phyloP scores from a whole-genome alignment of 257 asterid genomes.

The Forsythia suspensa region DNA sequence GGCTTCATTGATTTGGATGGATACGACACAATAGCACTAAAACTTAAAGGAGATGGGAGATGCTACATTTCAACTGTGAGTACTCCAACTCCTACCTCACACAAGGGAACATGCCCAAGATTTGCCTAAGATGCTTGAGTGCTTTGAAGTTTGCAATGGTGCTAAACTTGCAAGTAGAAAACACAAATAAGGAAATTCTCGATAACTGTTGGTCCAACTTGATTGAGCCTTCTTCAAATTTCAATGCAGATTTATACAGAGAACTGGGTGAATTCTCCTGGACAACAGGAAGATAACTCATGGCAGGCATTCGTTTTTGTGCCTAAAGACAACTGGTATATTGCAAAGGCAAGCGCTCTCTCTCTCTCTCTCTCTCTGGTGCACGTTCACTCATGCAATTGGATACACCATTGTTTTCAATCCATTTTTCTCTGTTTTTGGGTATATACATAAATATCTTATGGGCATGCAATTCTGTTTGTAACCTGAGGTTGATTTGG shows the following conservation, averaged over 20 bases:
- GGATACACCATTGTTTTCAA: not conserved
- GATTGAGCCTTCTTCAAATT: slow-evolving; percentile 21
- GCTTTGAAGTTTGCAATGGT: slow-evolving; percentile 5
- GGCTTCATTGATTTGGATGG: slow-evolving; percentile 93
- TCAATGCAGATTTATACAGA: slow-evolving; percentile 85
- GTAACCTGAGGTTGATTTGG: not conserved
- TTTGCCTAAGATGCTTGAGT: slow-evolving; percentile 13
- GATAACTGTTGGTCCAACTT: slow-evolving; percentile 11
- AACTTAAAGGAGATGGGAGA: slow-evolving; percentile 94
- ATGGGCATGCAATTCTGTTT: not conserved
- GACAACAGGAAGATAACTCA: slow-evolving; percentile 96
- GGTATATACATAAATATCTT: not conserved
- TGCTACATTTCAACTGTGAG: slow-evolving; percentile 97
- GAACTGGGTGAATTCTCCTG: slow-evolving; percentile 98
- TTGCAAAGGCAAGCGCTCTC: slow-evolving; percentile 67
- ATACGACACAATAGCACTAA: slow-evolving; percentile 76
- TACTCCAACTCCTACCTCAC: slow-evolving; percentile 21
- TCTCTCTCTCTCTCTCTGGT: slow-evolving; percentile 2
- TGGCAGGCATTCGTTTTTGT: slow-evolving; percentile 95
- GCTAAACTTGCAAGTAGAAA: slow-evolving; percentile 13
- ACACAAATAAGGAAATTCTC: not conserved
- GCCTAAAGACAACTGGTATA: slow-evolving; percentile 88
- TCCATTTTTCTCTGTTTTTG: not conserved
- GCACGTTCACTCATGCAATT: not conserved
- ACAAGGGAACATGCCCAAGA: slow-evolving; percentile 12